A percentile compares a stretch with the other conserved stretches of the same genome.
Conservation (phyloP, 495 filamentous ascomycete genomes). For the Lichenothelia convexa region DNA sequence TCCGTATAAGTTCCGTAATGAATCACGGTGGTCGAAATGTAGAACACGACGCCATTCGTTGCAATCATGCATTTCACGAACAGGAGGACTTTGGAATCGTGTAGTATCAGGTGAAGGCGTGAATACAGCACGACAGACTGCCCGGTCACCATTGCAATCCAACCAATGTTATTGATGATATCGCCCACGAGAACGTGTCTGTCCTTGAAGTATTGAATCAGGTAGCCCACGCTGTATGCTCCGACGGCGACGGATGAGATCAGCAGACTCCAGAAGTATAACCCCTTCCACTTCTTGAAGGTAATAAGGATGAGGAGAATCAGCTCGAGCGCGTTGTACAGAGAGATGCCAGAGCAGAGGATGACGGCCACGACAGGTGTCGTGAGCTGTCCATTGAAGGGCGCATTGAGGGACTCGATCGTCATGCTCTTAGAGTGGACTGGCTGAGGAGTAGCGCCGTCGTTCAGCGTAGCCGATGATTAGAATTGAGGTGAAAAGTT, state of each 20-base stretch:
- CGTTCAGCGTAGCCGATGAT: no score
- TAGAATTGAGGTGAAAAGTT: no score
- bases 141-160: constrained; percentile 46
- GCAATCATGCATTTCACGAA: constrained; percentile 40
- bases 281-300: constrained; percentile 19
- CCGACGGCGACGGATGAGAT: constrained; percentile 32
- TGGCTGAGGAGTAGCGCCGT: no score
- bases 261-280: constrained; percentile 29
- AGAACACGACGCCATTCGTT: constrained; percentile 32
- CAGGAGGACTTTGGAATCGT: constrained; percentile 30
- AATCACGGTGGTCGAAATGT: constrained; percentile 39
- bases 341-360: constrained; percentile 21
- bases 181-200: constrained; percentile 6
- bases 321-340: constrained; percentile 29
- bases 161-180: constrained; percentile 30
- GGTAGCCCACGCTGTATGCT: constrained; percentile 38
- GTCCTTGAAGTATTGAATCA: constrained; percentile 39
- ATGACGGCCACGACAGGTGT: no score
- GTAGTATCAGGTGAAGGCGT: constrained; percentile 42
- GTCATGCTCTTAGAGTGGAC: no score
- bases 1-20: constrained; percentile 22
- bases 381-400: no score
- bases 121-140: constrained; percentile 51
- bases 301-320: constrained; percentile 21
- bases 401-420: no score